Conservation (phyloP, 1,284 basidiomycete genomes). For the Austroboletus olivaceoglutinosus region DNA sequence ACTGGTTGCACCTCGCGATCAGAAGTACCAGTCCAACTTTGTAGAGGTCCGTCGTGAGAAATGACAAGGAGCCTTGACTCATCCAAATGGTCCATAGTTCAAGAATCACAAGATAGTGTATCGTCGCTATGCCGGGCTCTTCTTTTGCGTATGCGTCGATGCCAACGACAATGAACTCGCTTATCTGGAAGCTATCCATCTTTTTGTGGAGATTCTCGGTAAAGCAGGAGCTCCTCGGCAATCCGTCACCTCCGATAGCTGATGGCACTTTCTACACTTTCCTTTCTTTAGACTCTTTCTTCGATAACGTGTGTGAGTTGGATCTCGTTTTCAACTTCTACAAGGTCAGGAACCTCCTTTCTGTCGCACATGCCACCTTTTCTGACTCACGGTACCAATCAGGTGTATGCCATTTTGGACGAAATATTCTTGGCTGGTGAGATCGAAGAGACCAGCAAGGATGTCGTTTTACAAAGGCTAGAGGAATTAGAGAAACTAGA, state of each 20-base stretch:
- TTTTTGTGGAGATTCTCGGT: constrained; percentile 99
- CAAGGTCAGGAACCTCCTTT: constrained; percentile 56
- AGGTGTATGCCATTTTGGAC: constrained; percentile 97
- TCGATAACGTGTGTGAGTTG: constrained; percentile 97
- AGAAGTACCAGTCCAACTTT: constrained; percentile 99
- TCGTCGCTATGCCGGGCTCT: constrained; percentile 93
- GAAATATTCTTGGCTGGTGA: constrained; percentile 99
- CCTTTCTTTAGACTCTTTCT: constrained; percentile 80
- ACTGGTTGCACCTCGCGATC: constrained; percentile 93
- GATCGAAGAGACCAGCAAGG: constrained; percentile 97
- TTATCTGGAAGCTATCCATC: constrained; percentile 95
- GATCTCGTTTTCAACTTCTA: constrained; percentile 99
- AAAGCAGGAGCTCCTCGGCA: constrained; percentile 29
- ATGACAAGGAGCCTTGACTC: not conserved
- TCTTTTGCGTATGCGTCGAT: constrained; percentile 97
- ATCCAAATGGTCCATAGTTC: constrained; percentile 58
- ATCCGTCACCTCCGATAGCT: not conserved
- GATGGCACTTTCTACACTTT: not conserved
- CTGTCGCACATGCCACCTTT: constrained; percentile 2
- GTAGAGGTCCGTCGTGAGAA: constrained; percentile 72
- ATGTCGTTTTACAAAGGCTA: constrained; percentile 86
- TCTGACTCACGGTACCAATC: constrained; percentile 4
- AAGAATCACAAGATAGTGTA: constrained; percentile 95
- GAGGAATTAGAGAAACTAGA: constrained; percentile 92
- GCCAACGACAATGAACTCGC: constrained; percentile 98